A percentile compares a stretch with the other conserved stretches of the same genome.
Conservation (phyloP, 1,284 basidiomycete genomes). For the Marasmius tenuissimus region DNA sequence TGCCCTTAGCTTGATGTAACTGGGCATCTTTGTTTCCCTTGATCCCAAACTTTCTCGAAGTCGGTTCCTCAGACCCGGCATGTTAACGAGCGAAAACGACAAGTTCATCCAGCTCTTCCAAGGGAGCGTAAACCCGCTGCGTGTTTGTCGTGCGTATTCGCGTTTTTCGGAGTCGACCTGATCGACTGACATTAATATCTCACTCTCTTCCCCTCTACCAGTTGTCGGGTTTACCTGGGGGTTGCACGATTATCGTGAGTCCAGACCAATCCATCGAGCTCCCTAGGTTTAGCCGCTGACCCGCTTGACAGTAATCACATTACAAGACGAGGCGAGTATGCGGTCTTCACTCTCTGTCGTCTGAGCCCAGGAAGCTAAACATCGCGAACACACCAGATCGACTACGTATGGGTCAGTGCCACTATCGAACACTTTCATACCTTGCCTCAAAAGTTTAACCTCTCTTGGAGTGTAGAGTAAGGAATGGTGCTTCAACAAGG, state of each 20-base stretch:
- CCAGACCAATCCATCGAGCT: background rate
- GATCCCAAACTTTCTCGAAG: background rate
- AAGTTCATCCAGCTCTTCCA: background rate
- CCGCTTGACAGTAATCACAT: slow-evolving; percentile 2
- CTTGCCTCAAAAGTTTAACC: background rate
- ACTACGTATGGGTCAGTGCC: slow-evolving; percentile 34
- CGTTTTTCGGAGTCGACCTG: too few species aligned
- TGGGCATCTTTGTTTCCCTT: background rate
- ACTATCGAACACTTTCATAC: background rate
- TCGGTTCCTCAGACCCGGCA: background rate
- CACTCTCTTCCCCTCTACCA: background rate
- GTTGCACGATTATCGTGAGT: slow-evolving; percentile 13
- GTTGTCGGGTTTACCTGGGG: slow-evolving; percentile 14
- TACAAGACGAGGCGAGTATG: slow-evolving; percentile 8
- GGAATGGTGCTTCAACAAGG: slow-evolving; percentile 29
- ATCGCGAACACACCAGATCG: slow-evolving; percentile 21
- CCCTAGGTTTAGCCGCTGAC: background rate
- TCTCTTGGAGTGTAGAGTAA: slow-evolving; percentile 21
- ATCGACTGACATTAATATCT: background rate
- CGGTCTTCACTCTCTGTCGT: background rate
- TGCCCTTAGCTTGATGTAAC: background rate
- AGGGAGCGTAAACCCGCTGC: background rate
- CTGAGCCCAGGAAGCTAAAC: background rate
- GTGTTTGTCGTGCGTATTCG: background rate
- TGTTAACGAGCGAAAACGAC: background rate